phyloP scores from a whole-genome alignment of 2,329 filamentous ascomycete species.

The Beauveria rudraprayagi region DNA sequence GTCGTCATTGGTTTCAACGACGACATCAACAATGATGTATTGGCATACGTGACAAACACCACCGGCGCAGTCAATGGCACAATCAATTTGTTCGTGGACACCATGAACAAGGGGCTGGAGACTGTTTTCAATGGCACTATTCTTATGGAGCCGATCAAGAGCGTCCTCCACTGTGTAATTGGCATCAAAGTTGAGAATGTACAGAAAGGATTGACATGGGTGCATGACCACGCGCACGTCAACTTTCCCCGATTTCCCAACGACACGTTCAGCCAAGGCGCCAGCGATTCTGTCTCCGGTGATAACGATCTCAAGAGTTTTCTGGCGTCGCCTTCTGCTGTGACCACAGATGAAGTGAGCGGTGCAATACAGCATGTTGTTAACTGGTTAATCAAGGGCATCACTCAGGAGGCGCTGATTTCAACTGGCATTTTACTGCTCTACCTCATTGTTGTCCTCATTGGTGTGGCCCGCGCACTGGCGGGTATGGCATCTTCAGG shows the following conservation, averaged over 20 bases:
- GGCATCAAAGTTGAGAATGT: conserved; percentile 77
- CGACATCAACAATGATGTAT: conserved; percentile 75
- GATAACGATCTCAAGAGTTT: conserved; percentile 59
- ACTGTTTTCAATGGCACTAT: conserved; percentile 74
- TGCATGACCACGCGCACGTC: conserved; percentile 77
- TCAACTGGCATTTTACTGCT: conserved; percentile 64
- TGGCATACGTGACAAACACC: conserved; percentile 80
- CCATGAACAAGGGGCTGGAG: conserved; percentile 68
- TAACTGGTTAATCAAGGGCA: conserved; percentile 54
- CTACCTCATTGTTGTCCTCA: conserved; percentile 69
- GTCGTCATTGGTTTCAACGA: conserved; percentile 63
- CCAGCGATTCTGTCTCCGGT: conserved; percentile 50
- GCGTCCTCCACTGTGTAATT: conserved; percentile 80
- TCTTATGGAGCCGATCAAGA: conserved; percentile 67
- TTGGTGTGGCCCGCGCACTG: conserved; percentile 61
- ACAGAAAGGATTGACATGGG: conserved; percentile 87
- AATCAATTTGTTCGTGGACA: conserved; percentile 70
- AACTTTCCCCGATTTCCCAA: conserved; percentile 69
- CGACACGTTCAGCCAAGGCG: conserved; percentile 76
- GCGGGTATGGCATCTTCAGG: conserved; percentile 52
- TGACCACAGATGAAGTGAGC: conserved; percentile 74
- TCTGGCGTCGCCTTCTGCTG: conserved; percentile 65
- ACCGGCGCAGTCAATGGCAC: conserved; percentile 79
- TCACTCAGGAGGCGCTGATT: conserved; percentile 74
- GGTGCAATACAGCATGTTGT: conserved; percentile 65